Percentiles rank a stretch among this genome's conserved stretches.
These are phyloP conservation scores for Xylariaceae sp. DNA, from an alignment of 2,329 filamentous ascomycete genomes.

Conservation along the genomic window DNA sequence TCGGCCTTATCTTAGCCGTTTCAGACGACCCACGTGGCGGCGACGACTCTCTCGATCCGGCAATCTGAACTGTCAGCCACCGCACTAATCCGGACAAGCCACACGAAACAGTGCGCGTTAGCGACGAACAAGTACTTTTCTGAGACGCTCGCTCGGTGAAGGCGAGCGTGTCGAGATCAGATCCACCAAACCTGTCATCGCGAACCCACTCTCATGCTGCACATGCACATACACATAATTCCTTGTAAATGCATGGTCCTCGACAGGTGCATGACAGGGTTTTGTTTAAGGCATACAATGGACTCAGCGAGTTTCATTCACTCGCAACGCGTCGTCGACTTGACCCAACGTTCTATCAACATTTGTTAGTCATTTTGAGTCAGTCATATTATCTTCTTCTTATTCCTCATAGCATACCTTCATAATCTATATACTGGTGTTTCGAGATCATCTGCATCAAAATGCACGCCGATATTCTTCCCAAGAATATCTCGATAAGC, in stretches of 20 bases:
- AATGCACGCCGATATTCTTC: constrained; percentile 15
- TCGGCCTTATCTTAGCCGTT: not conserved
- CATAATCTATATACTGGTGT: not conserved
- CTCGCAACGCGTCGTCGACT: not conserved
- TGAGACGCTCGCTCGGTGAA: no score
- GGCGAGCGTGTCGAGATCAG: not conserved
- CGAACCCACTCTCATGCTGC: not conserved
- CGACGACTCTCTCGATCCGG: not conserved
- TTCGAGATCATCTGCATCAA: not conserved
- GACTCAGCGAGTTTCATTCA: not conserved
- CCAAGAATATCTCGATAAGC: constrained; percentile 26
- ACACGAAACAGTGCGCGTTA: not conserved
- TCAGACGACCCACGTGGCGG: not conserved
- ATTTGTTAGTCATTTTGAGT: not conserved
- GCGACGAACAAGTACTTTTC: no score
- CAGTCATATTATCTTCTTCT: not conserved
- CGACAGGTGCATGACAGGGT: not conserved
- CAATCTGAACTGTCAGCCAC: not conserved
- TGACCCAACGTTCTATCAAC: not conserved
- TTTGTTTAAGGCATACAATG: no score
- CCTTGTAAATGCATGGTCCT: not conserved
- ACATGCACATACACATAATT: not conserved
- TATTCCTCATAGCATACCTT: no score
- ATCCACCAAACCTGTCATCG: not conserved
- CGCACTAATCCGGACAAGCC: not conserved